phyloP scores from a whole-genome alignment of 371 early-diverging fungal species.

The Dentiscutata heterogama region DNA sequence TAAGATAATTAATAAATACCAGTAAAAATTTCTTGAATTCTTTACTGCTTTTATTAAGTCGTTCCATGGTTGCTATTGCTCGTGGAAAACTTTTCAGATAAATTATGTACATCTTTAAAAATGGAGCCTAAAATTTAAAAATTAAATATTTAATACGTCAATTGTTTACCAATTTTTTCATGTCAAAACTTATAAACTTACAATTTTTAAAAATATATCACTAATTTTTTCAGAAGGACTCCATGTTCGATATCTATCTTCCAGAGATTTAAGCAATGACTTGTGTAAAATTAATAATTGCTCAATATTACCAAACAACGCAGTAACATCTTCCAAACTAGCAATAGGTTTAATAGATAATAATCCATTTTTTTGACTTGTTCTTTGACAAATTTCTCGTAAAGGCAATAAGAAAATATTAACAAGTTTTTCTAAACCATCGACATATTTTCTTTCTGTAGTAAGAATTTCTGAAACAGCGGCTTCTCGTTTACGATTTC shows the following conservation, averaged over 20 bases:
- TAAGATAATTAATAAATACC: constrained; percentile 51
- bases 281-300: constrained; percentile 74
- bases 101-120: constrained; percentile 36
- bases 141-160: background rate
- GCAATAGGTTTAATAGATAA: constrained; percentile 48
- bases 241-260: constrained; percentile 48
- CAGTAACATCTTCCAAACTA: constrained; percentile 58
- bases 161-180: too few relatives aligned
- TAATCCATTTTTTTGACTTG: constrained; percentile 14
- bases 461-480: constrained; percentile 71
- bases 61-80: constrained; percentile 37
- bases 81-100: constrained; percentile 41
- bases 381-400: constrained; percentile 32
- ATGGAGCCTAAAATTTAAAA: constrained; percentile 23
- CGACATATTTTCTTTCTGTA: constrained; percentile 83
- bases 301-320: constrained; percentile 77
- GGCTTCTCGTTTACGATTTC: constrained; percentile 29
- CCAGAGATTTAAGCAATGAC: constrained; percentile 70
- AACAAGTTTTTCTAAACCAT: constrained; percentile 68
- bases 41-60: constrained; percentile 29
- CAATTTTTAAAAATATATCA: constrained; percentile 37
- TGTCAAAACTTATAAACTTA: too few relatives aligned
- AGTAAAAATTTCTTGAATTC: constrained; percentile 23
- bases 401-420: constrained; percentile 50
- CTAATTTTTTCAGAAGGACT: constrained; percentile 16